Evolutionary conservation across 208 protist genomes (phyloP).

Genomic region (Trichomonas tenax): DNA sequence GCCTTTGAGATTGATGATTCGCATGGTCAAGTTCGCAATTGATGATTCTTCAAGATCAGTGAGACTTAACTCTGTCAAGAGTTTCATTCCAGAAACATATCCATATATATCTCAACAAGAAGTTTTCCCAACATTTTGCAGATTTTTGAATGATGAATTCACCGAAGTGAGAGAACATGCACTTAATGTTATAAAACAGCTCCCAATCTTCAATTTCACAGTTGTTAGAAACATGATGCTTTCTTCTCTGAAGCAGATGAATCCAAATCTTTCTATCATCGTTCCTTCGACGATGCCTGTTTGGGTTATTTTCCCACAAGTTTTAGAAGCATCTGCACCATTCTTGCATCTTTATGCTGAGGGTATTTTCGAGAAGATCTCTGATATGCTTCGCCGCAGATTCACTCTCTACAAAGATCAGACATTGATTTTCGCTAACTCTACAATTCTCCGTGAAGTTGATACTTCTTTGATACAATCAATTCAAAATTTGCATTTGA

Average conservation of each 20-base stretch:
- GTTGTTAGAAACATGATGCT: neutral
- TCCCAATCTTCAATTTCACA: neutral
- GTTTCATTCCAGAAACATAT: neutral
- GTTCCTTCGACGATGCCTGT: neutral
- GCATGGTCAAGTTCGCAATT: neutral
- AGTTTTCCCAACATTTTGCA: neutral
- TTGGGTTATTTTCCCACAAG: neutral
- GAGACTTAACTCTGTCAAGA: neutral
- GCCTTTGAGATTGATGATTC: neutral
- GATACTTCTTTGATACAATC: constrained; percentile 7
- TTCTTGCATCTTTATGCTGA: neutral
- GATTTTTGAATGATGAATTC: neutral
- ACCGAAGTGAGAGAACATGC: neutral
- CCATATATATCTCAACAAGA: neutral
- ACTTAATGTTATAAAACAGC: neutral
- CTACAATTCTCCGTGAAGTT: neutral
- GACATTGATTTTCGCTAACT: neutral
- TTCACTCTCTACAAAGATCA: neutral
- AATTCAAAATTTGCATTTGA: neutral
- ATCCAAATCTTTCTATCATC: neutral
- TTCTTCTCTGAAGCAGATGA: neutral
- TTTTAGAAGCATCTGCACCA: neutral
- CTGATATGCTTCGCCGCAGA: neutral
- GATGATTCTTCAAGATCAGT: neutral
- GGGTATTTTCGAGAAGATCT: neutral